These are phyloP conservation scores for Talaromyces piceae DNA, from an alignment of 2,329 filamentous ascomycete genomes.

Conservation along the genomic window DNA sequence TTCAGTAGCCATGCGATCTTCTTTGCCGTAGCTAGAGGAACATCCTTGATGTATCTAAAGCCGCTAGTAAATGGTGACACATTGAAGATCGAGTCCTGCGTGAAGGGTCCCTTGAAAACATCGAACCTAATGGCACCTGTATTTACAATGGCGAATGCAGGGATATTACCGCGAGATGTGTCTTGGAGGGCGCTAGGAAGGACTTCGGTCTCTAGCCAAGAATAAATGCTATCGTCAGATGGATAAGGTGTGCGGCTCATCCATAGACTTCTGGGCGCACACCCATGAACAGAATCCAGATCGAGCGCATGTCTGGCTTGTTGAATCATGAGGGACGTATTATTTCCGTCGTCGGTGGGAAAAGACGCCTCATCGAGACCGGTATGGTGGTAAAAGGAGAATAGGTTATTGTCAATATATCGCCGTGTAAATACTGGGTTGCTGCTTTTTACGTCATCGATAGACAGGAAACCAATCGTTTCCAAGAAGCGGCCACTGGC, in stretches of 20 bases:
- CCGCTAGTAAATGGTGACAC: conserved; percentile 81
- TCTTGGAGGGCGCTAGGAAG: conserved; percentile 61
- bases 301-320: conserved; percentile 61
- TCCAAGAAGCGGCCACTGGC: conserved; percentile 91
- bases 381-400: conserved; percentile 74
- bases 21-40: conserved; percentile 68
- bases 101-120: conserved; percentile 87
- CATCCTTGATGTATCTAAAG: conserved; percentile 68
- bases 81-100: conserved; percentile 75
- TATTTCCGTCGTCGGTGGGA: conserved; percentile 64
- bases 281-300: conserved; percentile 72
- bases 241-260: conserved; percentile 72
- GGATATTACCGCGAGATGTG: conserved; percentile 49
- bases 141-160: conserved; percentile 68
- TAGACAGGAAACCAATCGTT: conserved; percentile 88
- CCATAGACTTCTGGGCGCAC: conserved; percentile 73
- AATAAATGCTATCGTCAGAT: conserved; percentile 66
- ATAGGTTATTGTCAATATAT: conserved; percentile 93
- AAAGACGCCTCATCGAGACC: conserved; percentile 65
- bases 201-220: conserved; percentile 68
- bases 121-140: conserved; percentile 92
- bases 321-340: conserved; percentile 63
- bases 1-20: conserved; percentile 58
- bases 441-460: conserved; percentile 54
- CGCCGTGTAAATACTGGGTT: conserved; percentile 60